A percentile compares a stretch with the other conserved stretches of the same genome.
Evolutionary conservation across 805 yeast species (phyloP).

Genomic region (Zygosaccharomyces gambellarensis): DNA sequence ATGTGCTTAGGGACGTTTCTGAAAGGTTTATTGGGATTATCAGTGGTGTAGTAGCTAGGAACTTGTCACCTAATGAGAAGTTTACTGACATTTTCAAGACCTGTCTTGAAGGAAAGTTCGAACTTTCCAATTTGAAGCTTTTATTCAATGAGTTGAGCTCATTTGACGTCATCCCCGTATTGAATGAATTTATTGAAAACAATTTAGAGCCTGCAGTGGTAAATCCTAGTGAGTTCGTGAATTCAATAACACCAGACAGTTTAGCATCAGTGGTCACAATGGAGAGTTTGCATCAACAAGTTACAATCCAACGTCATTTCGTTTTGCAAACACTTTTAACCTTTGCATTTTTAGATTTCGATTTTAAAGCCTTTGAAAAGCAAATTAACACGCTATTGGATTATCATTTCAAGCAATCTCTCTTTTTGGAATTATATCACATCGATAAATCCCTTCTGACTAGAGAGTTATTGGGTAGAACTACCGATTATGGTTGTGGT

Average conservation of each 20-base stretch:
- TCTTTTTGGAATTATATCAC: slow-evolving; percentile 25
- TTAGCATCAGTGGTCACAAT: slow-evolving; percentile 23
- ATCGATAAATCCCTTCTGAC: slow-evolving; percentile 22
- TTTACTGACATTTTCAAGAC: slow-evolving; percentile 39
- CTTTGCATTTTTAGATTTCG: slow-evolving; percentile 38
- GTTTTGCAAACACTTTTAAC: slow-evolving; percentile 34
- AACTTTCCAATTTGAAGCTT: slow-evolving; percentile 35
- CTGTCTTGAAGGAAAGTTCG: slow-evolving; percentile 40
- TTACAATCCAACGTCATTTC: slow-evolving; percentile 31
- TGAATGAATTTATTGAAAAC: slow-evolving; percentile 37
- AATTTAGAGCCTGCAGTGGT: slow-evolving; percentile 15
- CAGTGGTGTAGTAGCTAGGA: slow-evolving; percentile 32
- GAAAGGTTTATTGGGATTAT: slow-evolving; percentile 37
- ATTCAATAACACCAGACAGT: slow-evolving; percentile 22
- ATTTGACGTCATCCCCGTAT: slow-evolving; percentile 36
- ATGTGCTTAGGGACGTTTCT: slow-evolving; percentile 34
- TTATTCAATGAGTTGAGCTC: slow-evolving; percentile 40
- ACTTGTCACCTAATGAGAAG: slow-evolving; percentile 32
- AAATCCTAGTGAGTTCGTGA: slow-evolving; percentile 16
- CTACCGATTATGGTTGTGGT: slow-evolving; percentile 27
- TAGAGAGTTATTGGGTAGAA: slow-evolving; percentile 17
- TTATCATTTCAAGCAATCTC: slow-evolving; percentile 25
- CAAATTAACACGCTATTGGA: slow-evolving; percentile 23
- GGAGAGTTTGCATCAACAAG: slow-evolving; percentile 28
- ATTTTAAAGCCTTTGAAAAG: slow-evolving; percentile 24